Percentiles rank a stretch among this genome's conserved stretches.
Conservation (phyloP, 768 basidiomycete genomes). For the Aureoboletus auriporus region DNA sequence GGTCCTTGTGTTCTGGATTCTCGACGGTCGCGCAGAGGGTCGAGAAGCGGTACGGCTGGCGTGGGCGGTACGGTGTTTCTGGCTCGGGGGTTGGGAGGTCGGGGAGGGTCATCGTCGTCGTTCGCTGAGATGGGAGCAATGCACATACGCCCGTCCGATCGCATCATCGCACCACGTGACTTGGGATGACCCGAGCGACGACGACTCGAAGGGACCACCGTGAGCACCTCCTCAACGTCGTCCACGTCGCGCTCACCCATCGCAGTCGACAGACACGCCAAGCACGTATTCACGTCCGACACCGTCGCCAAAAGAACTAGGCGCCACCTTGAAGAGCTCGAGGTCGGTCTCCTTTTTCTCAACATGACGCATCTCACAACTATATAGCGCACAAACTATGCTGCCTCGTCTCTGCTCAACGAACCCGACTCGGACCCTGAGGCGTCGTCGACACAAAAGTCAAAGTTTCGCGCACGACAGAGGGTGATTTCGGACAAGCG, state of each 20-base stretch:
- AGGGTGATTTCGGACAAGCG: conserved; percentile 74
- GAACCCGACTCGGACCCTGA: conserved; percentile 30
- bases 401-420: conserved; percentile 39
- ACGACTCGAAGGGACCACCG: conserved; percentile 20
- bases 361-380: background rate
- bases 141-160: background rate
- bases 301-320: conserved; percentile 72
- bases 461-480: conserved; percentile 68
- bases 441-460: conserved; percentile 19
- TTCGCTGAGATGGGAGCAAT: background rate
- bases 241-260: conserved; percentile 8
- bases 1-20: conserved; percentile 89
- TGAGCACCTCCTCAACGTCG: conserved; percentile 24
- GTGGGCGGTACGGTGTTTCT: conserved; percentile 62
- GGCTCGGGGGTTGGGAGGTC: conserved; percentile 80
- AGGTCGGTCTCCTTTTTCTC: conserved; percentile 40
- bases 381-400: conserved; percentile 70
- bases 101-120: conserved; percentile 11
- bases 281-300: conserved; percentile 52
- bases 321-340: conserved; percentile 80
- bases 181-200: conserved; percentile 20
- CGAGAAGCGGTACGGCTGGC: conserved; percentile 84
- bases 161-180: conserved; percentile 23
- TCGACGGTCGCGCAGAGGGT: conserved; percentile 90
- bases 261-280: conserved; percentile 42